Base-by-base conservation (phyloP, 176 grass and related monocot genomes). In the Triticum timopheevii region DNA sequence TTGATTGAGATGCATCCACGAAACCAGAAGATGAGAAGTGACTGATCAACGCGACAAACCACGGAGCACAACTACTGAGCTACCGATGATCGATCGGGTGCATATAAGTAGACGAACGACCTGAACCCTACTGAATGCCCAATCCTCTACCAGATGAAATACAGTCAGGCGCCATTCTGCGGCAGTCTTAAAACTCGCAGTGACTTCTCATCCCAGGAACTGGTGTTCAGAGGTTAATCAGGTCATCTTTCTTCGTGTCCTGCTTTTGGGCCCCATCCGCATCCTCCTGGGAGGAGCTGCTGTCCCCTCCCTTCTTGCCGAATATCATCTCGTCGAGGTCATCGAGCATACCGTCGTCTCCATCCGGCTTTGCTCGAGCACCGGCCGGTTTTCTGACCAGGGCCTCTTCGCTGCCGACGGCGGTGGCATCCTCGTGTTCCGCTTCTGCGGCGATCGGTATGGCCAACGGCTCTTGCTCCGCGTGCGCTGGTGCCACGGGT, bases 271-370 rank as follows among this genome's bases (percentile, higher is more conserved):
- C 68, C 13, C 47, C 85, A 59, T 22, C 56, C 0, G 7, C 56
- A 59, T 22, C 56, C 36, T 92, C 87, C 59, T 92, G 86, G 33
- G 88, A 89, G 30, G 17, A 22, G 56, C 92, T 93, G 78, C 85
- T 13, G 39, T 40, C 79, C 69, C 86, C 92, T 13, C 89, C 92
- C 84, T 95, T 97, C 88, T 95, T 98, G 50, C 93, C 93, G 74
- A 98, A 98, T 73, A 99, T 99, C 97, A 96, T 96, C 87, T 93
- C 92, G 12, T 96, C 97, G 3, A 96, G 89, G 76, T 96, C 94
- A 88, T 93, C 89, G 62, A 99, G 87, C 77, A 96, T 88, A 78
- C 93, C 96, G 75, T 98, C 94, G 44, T 96, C 94, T 72, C 67
- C 87, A 19, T 90, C 88, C 7, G 91, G 90, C 61, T 67, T 96